A percentile compares a stretch with the other conserved stretches of the same genome.
These are phyloP conservation scores for Brasenia schreberi DNA, from an alignment of 164 flowering plant genomes.

Conservation along the genomic window DNA sequence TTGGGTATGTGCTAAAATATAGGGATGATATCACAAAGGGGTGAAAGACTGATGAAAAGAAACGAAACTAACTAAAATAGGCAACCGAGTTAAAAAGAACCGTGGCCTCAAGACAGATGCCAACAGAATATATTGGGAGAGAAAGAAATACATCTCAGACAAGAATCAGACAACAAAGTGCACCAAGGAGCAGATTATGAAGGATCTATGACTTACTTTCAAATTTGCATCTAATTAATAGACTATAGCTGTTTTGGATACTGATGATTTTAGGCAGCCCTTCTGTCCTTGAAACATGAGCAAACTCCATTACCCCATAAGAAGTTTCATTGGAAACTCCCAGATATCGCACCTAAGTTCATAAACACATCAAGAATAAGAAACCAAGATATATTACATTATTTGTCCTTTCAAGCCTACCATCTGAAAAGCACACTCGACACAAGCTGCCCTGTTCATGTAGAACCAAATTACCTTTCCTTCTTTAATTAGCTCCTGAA, in stretches of 20 bases:
- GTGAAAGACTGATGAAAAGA: too few species aligned
- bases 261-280: constrained; percentile 93
- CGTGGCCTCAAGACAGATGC: too few species aligned
- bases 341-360: constrained; percentile 64
- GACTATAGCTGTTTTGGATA: constrained; percentile 83
- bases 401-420: too few species aligned
- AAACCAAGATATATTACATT: background rate
- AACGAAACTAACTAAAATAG: too few species aligned
- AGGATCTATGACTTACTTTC: constrained; percentile 32
- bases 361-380: background rate
- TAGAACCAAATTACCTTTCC: constrained; percentile 53
- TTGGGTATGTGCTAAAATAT: too few species aligned
- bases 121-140: too few species aligned
- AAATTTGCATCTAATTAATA: constrained; percentile 51
- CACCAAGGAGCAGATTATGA: background rate
- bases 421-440: background rate
- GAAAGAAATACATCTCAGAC: too few species aligned
- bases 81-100: too few species aligned
- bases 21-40: too few species aligned
- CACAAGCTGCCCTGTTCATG: background rate
- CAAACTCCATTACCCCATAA: constrained; percentile 94
- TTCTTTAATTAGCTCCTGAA: constrained; percentile 75
- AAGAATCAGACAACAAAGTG: too few species aligned
- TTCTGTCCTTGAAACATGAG: constrained; percentile 73
- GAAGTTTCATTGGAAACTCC: constrained; percentile 98